phyloP scores from a whole-genome alignment of 768 basidiomycete genomes.

The Russula abietina region DNA sequence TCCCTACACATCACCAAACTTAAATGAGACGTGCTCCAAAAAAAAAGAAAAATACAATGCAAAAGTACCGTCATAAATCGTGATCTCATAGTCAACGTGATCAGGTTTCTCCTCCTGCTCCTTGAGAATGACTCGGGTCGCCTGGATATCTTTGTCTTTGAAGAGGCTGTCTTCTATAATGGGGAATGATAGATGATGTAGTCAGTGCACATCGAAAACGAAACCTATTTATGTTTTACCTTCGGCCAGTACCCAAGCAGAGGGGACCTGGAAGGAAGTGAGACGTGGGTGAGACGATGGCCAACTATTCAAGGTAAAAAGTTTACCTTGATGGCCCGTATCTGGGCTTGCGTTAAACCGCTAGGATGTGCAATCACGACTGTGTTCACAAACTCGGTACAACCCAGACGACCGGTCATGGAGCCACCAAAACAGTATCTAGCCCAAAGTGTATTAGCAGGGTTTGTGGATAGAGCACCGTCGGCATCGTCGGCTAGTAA shows the following conservation, averaged over 20 bases:
- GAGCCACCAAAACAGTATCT: constrained; percentile 40
- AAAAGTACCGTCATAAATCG: constrained; percentile 33
- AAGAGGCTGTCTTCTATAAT: constrained; percentile 34
- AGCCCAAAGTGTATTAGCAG: neutral
- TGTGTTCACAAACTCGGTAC: constrained; percentile 33
- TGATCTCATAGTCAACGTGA: constrained; percentile 35
- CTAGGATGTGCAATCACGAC: constrained; percentile 42
- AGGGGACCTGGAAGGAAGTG: constrained; percentile 16
- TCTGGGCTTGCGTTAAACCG: constrained; percentile 28
- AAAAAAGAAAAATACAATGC: constrained; percentile 4
- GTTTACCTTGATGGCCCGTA: constrained; percentile 35
- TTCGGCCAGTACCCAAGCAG: constrained; percentile 37
- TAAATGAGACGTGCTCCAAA: constrained; percentile 6
- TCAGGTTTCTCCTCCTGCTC: constrained; percentile 29
- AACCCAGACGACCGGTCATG: constrained; percentile 29
- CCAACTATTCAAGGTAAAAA: neutral
- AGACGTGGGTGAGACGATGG: constrained; percentile 18
- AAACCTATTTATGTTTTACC: constrained; percentile 24
- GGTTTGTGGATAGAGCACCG: neutral
- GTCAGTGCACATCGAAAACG: neutral
- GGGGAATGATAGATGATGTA: neutral
- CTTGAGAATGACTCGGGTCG: constrained; percentile 32
- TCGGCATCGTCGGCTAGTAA: too few species aligned
- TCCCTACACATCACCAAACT: constrained; percentile 33
- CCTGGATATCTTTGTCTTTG: constrained; percentile 26